A percentile compares a stretch with the other conserved stretches of the same genome.
phyloP scores from a whole-genome alignment of 2,329 filamentous ascomycete species.

The Parastagonospora avenae region DNA sequence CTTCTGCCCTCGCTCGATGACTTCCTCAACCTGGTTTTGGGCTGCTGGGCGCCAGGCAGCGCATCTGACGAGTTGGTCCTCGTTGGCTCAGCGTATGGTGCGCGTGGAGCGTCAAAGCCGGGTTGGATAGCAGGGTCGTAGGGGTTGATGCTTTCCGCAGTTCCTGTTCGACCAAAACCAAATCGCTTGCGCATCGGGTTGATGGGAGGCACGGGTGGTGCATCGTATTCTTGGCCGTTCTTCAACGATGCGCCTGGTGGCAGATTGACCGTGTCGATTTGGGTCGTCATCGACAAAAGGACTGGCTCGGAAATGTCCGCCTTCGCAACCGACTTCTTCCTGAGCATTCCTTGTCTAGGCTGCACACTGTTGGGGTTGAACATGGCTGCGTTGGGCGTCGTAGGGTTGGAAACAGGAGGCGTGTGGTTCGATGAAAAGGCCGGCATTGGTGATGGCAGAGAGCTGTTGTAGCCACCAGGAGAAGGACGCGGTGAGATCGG shows the following conservation, averaged over 20 bases:
- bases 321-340: slow-evolving; percentile 66
- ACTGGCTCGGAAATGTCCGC: slow-evolving; percentile 66
- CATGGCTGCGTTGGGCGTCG: slow-evolving; percentile 47
- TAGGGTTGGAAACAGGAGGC: slow-evolving; percentile 56
- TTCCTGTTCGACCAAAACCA: slow-evolving; percentile 45
- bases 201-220: slow-evolving; percentile 61
- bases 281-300: slow-evolving; percentile 60
- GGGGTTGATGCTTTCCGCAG: slow-evolving; percentile 32
- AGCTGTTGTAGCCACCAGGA: slow-evolving; percentile 44
- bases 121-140: slow-evolving; percentile 47
- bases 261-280: slow-evolving; percentile 63
- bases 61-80: slow-evolving; percentile 53
- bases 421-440: slow-evolving; percentile 60
- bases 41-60: slow-evolving; percentile 40
- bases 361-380: slow-evolving; percentile 39
- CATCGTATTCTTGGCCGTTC: slow-evolving; percentile 52
- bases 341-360: slow-evolving; percentile 39
- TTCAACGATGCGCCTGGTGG: slow-evolving; percentile 60
- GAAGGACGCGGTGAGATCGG: slow-evolving; percentile 46
- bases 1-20: slow-evolving; percentile 57
- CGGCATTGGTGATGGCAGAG: slow-evolving; percentile 52
- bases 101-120: slow-evolving; percentile 38
- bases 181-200: slow-evolving; percentile 63
- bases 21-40: slow-evolving; percentile 53
- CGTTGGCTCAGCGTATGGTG: slow-evolving; percentile 39